Evolutionary conservation across 2,329 filamentous ascomycete genomes (phyloP).

Genomic region (Xylariaceae sp.): DNA sequence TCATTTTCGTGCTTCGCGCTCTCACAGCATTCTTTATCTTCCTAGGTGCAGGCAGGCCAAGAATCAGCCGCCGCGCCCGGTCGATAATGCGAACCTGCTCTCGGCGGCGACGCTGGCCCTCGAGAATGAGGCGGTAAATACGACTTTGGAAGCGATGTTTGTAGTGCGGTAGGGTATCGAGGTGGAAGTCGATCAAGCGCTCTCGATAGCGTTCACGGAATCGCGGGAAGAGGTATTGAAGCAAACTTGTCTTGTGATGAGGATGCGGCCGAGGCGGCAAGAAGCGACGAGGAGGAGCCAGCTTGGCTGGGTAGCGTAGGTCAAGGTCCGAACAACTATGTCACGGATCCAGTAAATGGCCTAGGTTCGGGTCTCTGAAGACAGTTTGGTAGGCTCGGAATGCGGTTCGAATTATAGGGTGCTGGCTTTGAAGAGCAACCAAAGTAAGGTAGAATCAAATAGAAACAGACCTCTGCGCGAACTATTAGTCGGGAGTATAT

Average conservation of each 20-base stretch:
- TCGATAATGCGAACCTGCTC: slow-evolving; percentile 45
- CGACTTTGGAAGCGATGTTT: slow-evolving; percentile 69
- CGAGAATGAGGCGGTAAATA: slow-evolving; percentile 70
- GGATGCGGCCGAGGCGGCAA: slow-evolving; percentile 31
- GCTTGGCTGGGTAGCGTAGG: slow-evolving; percentile 26
- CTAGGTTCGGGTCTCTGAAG: no score
- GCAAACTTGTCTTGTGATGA: slow-evolving; percentile 44
- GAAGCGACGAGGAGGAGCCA: slow-evolving; percentile 43
- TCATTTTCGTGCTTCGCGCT: slow-evolving; percentile 22
- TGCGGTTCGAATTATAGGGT: no score
- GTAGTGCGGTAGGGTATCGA: slow-evolving; percentile 68
- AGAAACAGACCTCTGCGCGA: no score
- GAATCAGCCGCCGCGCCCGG: slow-evolving; percentile 42
- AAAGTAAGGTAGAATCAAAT: no score
- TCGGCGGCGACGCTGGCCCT: slow-evolving; percentile 53
- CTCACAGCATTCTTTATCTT: slow-evolving; percentile 31
- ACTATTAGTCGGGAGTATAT: no score
- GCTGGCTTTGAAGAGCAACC: no score
- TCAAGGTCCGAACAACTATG: no score
- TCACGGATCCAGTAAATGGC: no score
- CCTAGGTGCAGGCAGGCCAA: slow-evolving; percentile 30
- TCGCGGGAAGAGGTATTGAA: slow-evolving; percentile 67
- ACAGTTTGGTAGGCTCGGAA: no score
- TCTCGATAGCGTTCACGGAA: slow-evolving; percentile 60
- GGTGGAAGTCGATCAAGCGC: slow-evolving; percentile 64